Conservation (phyloP, 1,284 basidiomycete genomes). For the Moesziomyces antarcticus region DNA sequence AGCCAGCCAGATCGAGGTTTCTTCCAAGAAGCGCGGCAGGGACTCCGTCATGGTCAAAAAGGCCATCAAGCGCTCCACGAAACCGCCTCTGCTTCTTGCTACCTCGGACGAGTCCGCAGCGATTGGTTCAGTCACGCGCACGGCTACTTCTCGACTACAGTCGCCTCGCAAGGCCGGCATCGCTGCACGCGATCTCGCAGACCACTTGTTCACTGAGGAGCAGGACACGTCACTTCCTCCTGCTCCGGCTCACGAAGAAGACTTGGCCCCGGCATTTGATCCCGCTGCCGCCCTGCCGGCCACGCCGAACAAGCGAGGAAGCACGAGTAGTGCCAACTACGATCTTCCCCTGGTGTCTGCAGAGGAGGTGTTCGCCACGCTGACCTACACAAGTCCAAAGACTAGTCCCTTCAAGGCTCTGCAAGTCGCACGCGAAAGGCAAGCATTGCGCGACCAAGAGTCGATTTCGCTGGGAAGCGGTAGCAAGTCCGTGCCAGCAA, state of each 20-base stretch:
- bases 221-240: too few species aligned
- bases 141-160: not conserved
- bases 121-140: too few species aligned
- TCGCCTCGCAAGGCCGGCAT: not conserved
- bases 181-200: not conserved
- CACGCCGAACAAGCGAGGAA: not conserved
- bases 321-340: not conserved
- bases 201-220: not conserved
- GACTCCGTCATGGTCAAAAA: slow-evolving; percentile 27
- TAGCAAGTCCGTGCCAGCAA: not conserved
- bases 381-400: slow-evolving; percentile 13
- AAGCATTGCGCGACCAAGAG: slow-evolving; percentile 8
- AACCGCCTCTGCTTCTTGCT: slow-evolving; percentile 5
- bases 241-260: not conserved
- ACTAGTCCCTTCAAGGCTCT: slow-evolving; percentile 35
- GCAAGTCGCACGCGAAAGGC: slow-evolving; percentile 24
- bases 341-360: slow-evolving; percentile 16
- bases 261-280: not conserved
- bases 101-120: not conserved
- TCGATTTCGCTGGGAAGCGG: not conserved
- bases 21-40: slow-evolving; percentile 31
- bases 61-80: slow-evolving; percentile 19
- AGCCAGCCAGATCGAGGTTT: slow-evolving; percentile 33
- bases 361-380: slow-evolving; percentile 32
- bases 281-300: not conserved